A percentile compares a stretch with the other conserved stretches of the same genome.
Conservation (phyloP, 108 stramenopile genomes). For the Conticribra weissflogii region DNA sequence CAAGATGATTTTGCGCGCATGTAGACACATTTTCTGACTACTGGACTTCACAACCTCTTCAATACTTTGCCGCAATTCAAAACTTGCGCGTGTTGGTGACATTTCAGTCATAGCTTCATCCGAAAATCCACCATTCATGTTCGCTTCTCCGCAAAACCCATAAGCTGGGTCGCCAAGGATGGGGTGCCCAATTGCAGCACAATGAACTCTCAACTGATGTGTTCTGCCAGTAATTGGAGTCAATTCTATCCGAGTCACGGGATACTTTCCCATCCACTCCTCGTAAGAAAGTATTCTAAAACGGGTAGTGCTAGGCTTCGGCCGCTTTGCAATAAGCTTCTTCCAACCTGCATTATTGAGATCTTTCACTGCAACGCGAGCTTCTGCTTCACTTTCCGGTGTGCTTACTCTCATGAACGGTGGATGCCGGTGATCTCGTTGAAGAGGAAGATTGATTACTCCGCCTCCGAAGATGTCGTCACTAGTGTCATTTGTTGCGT, state of each 20-base stretch:
- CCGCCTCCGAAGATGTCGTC: slow-evolving; percentile 43
- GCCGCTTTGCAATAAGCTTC: slow-evolving; percentile 62
- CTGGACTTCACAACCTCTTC: slow-evolving; percentile 32
- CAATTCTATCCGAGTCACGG: slow-evolving; percentile 62
- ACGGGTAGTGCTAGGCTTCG: slow-evolving; percentile 62
- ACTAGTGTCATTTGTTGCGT: not conserved
- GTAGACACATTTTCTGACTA: slow-evolving; percentile 63
- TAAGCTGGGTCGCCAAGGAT: slow-evolving; percentile 87
- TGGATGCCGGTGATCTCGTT: slow-evolving; percentile 74
- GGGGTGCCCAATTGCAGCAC: slow-evolving; percentile 63
- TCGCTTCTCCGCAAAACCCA: slow-evolving; percentile 60
- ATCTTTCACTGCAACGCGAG: slow-evolving; percentile 56
- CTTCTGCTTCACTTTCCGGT: slow-evolving; percentile 58
- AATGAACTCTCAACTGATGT: slow-evolving; percentile 85
- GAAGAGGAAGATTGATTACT: slow-evolving; percentile 70
- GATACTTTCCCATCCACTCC: slow-evolving; percentile 38
- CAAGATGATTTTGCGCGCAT: slow-evolving; percentile 63
- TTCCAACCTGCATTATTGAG: slow-evolving; percentile 67
- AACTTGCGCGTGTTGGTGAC: slow-evolving; percentile 37
- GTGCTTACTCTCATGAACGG: slow-evolving; percentile 80
- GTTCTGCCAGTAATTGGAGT: slow-evolving; percentile 72
- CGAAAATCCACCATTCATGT: slow-evolving; percentile 52
- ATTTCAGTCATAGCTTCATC: slow-evolving; percentile 13
- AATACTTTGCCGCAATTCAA: slow-evolving; percentile 47
- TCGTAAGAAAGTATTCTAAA: slow-evolving; percentile 58